phyloP scores from a whole-genome alignment of 306 rosid genomes.

The Ochetophila trinervis region DNA sequence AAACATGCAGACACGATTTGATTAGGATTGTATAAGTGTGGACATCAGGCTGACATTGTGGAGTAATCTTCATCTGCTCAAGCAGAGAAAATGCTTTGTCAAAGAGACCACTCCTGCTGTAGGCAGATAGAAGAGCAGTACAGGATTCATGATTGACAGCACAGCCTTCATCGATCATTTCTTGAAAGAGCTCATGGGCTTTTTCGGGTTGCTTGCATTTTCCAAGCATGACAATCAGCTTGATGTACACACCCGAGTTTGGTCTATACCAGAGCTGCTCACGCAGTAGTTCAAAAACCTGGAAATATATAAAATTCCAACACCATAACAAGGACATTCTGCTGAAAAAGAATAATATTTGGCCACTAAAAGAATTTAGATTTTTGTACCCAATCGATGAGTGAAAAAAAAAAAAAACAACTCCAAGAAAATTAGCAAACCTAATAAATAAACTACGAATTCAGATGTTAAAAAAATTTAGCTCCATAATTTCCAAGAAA shows the following conservation, averaged over 20 bases:
- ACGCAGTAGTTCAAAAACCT: constrained; percentile 78
- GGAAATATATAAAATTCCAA: constrained; percentile 23
- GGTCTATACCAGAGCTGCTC: constrained; percentile 93
- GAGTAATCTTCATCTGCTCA: constrained; percentile 68
- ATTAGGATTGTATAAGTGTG: constrained; percentile 86
- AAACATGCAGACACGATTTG: constrained; percentile 79
- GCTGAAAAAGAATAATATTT: background rate
- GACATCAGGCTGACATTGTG: constrained; percentile 76
- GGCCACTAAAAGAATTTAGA: background rate
- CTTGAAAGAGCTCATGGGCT: constrained; percentile 67
- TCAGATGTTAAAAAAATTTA: background rate
- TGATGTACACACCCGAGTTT: constrained; percentile 62
- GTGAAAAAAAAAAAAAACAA: background rate
- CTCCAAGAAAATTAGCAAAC: background rate
- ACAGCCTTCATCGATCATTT: constrained; percentile 88
- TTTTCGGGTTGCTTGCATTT: constrained; percentile 90
- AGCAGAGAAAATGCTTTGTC: constrained; percentile 78
- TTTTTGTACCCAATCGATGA: background rate
- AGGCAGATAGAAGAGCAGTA: constrained; percentile 89
- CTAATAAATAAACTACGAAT: background rate
- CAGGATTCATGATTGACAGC: constrained; percentile 59
- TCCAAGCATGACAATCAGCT: constrained; percentile 92
- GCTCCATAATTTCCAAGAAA: background rate
- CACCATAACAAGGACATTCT: constrained; percentile 16
- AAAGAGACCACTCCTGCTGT: constrained; percentile 77